phyloP scores from a whole-genome alignment of 805 yeast species.

The Candida ficus region DNA sequence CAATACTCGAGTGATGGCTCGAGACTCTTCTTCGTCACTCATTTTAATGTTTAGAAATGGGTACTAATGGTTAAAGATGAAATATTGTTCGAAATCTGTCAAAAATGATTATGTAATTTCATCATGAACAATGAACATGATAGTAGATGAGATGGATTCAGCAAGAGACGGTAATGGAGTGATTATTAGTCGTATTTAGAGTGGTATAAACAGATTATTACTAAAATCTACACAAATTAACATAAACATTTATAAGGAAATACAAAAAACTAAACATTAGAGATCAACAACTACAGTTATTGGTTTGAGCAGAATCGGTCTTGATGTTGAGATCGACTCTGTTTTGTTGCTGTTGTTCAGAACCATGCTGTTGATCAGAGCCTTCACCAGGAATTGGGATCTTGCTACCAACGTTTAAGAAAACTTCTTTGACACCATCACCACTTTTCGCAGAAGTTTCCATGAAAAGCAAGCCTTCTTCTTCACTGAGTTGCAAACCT shows the following conservation, averaged over 20 bases:
- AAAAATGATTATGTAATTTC: too few species aligned
- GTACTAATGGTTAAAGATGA: too few species aligned
- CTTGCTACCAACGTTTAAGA: slow-evolving; percentile 81
- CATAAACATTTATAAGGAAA: too few species aligned
- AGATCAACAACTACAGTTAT: slow-evolving; percentile 30
- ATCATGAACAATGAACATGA: too few species aligned
- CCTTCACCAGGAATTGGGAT: slow-evolving; percentile 49
- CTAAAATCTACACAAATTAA: too few species aligned
- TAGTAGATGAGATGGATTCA: too few species aligned
- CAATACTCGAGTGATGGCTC: neutral
- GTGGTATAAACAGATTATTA: too few species aligned
- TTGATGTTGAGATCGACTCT: slow-evolving; percentile 30
- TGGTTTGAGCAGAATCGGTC: slow-evolving; percentile 26
- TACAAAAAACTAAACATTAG: too few species aligned
- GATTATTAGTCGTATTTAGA: too few species aligned
- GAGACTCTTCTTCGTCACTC: neutral
- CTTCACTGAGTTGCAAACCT: slow-evolving; percentile 83
- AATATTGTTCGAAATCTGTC: too few species aligned
- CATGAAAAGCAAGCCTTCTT: slow-evolving; percentile 84
- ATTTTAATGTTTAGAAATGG: too few species aligned
- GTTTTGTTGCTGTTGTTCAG: slow-evolving; percentile 9
- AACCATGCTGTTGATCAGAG: slow-evolving; percentile 8
- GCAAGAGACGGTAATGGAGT: too few species aligned
- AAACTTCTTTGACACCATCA: slow-evolving; percentile 84
- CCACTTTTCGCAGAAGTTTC: slow-evolving; percentile 95